Base-by-base conservation (phyloP, 768 basidiomycete genomes). In the Leccinum rimulosum region DNA sequence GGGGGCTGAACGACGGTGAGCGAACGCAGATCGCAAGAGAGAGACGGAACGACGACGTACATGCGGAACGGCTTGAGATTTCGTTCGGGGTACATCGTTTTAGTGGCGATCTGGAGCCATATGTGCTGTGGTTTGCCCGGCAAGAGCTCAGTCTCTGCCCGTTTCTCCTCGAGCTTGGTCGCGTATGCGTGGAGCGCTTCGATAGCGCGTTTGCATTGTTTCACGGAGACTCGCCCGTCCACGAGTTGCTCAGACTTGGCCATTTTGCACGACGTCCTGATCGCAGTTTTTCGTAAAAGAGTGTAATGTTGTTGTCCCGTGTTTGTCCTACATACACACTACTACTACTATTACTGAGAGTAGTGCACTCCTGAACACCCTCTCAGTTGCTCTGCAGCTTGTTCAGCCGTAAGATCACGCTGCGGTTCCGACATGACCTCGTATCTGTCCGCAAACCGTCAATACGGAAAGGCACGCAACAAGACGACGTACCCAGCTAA, bases 391-490 rank as follows among this genome's bases (percentile, higher is more conserved):
- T 75, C 66, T 0, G 95, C 93, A 8, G 93, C 95, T 71, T 93
- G 87, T 70, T 97, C 95, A 0, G 94, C 82, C 0, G 93, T 94
- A 12, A 96, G 77, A 71, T 96, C 95, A 0, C 95, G 81, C 76
- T 96, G 95, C 6, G 90, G 81, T 70, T 96, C 95, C 0, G 86
- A 90, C 86, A 95, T 91, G 54, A 96, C 75, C 73, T 97, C 95
- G 64, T 90, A 95, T 11, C 92, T 93, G 64, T 8, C 11, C 52
- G 30, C 6, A 5, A 19, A 15, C 3, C 38, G 52, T 65, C 54
- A 61, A 52, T 54, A 30, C n/a, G 28, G 14, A 56, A 5, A 53
- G 17, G 54, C 48, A 49, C 3, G 11, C 0, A 59, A 9, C 7
- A 12, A 19, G 4, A 76, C 85, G 6, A 76, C 86, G 54, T 64